Base-by-base conservation (phyloP, 2,329 filamentous ascomycete species). In the Volutella citrinella region DNA sequence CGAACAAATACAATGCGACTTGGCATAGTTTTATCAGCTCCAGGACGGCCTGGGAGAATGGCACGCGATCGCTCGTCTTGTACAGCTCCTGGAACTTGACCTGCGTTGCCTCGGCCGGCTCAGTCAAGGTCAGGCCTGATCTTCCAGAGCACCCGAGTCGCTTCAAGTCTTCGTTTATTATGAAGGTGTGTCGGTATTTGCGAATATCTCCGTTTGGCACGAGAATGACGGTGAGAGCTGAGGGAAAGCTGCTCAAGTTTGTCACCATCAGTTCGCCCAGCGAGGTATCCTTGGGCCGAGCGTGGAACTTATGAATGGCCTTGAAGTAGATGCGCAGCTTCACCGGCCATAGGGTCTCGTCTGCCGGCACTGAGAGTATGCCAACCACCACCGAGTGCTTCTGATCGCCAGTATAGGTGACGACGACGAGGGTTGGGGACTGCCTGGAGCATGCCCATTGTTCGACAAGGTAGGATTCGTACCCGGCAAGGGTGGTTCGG, bases 401-500 rank as follows among this genome's bases (percentile, higher is more conserved):
- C 20, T 79, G 72, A 51, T 96, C 89, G 34, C 91, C 93, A 0
- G 91, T 97, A 56, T 93, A 96, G 4, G 90, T 95, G 25, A 85
- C 86, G 46, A 97, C 94, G 30, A 95, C 78, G 45, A 95, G 86
- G 12, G 91, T 96, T 1, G 91, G 91, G 43, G 94, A 88, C 36
- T 81, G 76, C 32, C 93, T 80, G 10, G 91, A 96, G 62, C 90
- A 96, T 6, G 88, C 88, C 93, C 93, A 98, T 70, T 98, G 93
- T 61, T 97, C 93, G 46, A 97, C 88, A 12, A 97, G 67, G 61
- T 97, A 97, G 42, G 91, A 72, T 60, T 97, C 90, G 63, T 96
- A 97, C 46, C 91, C 91, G 41, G 77, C 68, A 6, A 98, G 73
- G 30, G 76, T 69, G 30, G 75, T 72, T 35, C 80, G 78, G 33